Conservation (phyloP, 2,329 filamentous ascomycete genomes). For the Diaporthe aspalathi region DNA sequence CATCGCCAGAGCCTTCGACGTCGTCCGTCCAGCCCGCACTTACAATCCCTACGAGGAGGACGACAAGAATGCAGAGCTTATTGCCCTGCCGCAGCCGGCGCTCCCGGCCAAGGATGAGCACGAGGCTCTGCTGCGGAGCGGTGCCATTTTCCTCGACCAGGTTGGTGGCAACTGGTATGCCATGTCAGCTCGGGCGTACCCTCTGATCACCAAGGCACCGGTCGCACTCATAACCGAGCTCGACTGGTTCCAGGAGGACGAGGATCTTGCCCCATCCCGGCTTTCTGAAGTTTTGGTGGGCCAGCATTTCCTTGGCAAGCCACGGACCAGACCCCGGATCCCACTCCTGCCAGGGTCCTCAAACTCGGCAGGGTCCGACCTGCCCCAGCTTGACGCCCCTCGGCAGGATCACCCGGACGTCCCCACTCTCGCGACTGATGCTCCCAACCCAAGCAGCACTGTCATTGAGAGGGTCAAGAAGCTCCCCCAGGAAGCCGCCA, state of each 20-base stretch:
- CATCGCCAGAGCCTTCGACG: conserved; percentile 89
- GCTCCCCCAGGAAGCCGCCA: conserved; percentile 61
- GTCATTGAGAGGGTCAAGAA: conserved; percentile 63
- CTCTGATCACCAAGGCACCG: conserved; percentile 79
- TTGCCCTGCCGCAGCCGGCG: conserved; percentile 87
- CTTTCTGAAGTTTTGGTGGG: conserved; percentile 74
- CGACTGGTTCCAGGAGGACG: conserved; percentile 56
- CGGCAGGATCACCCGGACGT: conserved; percentile 47
- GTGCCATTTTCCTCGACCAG: conserved; percentile 85
- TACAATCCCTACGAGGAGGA: conserved; percentile 54
- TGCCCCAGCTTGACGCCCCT: conserved; percentile 39
- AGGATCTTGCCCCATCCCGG: conserved; percentile 57
- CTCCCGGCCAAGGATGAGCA: conserved; percentile 67
- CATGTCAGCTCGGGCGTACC: conserved; percentile 87
- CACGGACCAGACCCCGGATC: conserved; percentile 44
- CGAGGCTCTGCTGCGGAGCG: conserved; percentile 64
- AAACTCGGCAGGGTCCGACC: conserved; percentile 11
- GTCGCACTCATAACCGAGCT: conserved; percentile 57
- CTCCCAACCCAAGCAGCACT: conserved; percentile 43
- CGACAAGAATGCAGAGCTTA: conserved; percentile 77
- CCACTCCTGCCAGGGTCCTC: conserved; percentile 39
- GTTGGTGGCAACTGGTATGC: conserved; percentile 95
- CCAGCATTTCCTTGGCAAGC: conserved; percentile 72
- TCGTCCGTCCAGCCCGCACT: conserved; percentile 71
- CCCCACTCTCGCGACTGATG: conserved; percentile 43